Evolutionary conservation across 164 flowering plant genomes (phyloP).

Genomic region (Taxillus chinensis): DNA sequence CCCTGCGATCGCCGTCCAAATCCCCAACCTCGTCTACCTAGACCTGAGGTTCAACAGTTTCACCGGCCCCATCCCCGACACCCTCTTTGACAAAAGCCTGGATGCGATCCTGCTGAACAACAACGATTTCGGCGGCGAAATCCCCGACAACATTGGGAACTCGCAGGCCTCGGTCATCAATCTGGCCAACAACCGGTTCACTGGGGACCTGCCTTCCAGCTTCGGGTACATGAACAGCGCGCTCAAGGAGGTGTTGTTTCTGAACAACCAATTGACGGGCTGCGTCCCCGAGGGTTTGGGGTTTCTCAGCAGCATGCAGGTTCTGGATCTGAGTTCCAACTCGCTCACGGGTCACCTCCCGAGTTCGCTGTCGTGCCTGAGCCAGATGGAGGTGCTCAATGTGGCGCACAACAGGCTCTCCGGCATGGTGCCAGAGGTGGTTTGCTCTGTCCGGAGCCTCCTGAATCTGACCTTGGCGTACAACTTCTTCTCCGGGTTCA

Average conservation of each 20-base stretch:
- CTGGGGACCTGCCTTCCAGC: slow-evolving; percentile 58
- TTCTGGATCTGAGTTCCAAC: slow-evolving; percentile 76
- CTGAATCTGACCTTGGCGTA: slow-evolving; percentile 56
- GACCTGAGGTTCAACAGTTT: slow-evolving; percentile 81
- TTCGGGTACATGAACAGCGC: slow-evolving; percentile 53
- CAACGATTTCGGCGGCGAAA: slow-evolving; percentile 59
- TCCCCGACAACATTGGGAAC: slow-evolving; percentile 63
- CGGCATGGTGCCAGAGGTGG: slow-evolving; percentile 55
- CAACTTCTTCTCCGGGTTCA: slow-evolving; percentile 87
- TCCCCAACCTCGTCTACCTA: slow-evolving; percentile 62
- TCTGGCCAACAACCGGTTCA: slow-evolving; percentile 72
- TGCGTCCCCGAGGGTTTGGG: slow-evolving; percentile 89
- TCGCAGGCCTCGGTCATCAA: slow-evolving; percentile 88
- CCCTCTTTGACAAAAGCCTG: slow-evolving; percentile 49
- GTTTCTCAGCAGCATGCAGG: slow-evolving; percentile 48
- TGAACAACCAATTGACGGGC: slow-evolving; percentile 77
- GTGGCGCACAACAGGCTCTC: slow-evolving; percentile 70
- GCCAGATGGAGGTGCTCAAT: slow-evolving; percentile 60
- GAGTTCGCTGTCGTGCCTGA: slow-evolving; percentile 61
- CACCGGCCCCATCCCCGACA: slow-evolving; percentile 62
- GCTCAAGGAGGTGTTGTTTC: slow-evolving; percentile 66
- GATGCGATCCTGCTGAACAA: slow-evolving; percentile 79
- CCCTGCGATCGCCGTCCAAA: slow-evolving; percentile 34
- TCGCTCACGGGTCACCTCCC: slow-evolving; percentile 79
- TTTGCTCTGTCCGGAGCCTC: slow-evolving; percentile 55